Evolutionary conservation across 2,329 filamentous ascomycete genomes (phyloP).

Genomic region (Trichoderma koningii): DNA sequence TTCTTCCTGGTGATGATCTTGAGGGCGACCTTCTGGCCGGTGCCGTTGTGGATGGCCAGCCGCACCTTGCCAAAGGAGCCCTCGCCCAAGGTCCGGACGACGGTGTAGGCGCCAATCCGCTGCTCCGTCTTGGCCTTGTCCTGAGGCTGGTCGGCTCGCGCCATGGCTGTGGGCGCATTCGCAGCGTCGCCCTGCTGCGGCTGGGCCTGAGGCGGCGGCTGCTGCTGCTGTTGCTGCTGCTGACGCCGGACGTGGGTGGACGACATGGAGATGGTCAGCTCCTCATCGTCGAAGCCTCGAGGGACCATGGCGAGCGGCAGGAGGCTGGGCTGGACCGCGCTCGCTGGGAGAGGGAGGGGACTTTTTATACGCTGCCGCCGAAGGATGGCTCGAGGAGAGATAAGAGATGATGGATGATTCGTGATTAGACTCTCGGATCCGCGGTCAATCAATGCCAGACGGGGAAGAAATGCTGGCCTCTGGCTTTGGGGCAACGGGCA

Average conservation of each 20-base stretch:
- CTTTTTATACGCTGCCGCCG: slow-evolving; percentile 2
- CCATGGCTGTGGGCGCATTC: slow-evolving; percentile 35
- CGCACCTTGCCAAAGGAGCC: slow-evolving; percentile 99
- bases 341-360: background rate
- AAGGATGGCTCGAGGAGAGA: background rate
- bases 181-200: slow-evolving; percentile 33
- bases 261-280: slow-evolving; percentile 76
- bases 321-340: slow-evolving; percentile 12
- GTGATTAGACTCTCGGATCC: slow-evolving; percentile 7
- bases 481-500: slow-evolving; percentile 21
- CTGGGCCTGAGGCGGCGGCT: background rate
- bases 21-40: slow-evolving; percentile 90
- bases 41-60: slow-evolving; percentile 88
- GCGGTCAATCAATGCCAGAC: slow-evolving; percentile 27
- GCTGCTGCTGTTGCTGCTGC: slow-evolving; percentile 37
- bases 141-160: slow-evolving; percentile 40
- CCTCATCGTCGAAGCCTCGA: slow-evolving; percentile 72
- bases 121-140: slow-evolving; percentile 67
- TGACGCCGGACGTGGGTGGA: slow-evolving; percentile 63
- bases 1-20: slow-evolving; percentile 98
- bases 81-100: slow-evolving; percentile 88
- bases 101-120: slow-evolving; percentile 87
- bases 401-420: background rate
- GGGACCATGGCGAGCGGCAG: slow-evolving; percentile 49
- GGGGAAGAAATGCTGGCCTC: slow-evolving; percentile 18